Percentiles rank a stretch among this genome's conserved stretches.
phyloP scores from a whole-genome alignment of 305 asterid genomes.

The Rubia peregrina region DNA sequence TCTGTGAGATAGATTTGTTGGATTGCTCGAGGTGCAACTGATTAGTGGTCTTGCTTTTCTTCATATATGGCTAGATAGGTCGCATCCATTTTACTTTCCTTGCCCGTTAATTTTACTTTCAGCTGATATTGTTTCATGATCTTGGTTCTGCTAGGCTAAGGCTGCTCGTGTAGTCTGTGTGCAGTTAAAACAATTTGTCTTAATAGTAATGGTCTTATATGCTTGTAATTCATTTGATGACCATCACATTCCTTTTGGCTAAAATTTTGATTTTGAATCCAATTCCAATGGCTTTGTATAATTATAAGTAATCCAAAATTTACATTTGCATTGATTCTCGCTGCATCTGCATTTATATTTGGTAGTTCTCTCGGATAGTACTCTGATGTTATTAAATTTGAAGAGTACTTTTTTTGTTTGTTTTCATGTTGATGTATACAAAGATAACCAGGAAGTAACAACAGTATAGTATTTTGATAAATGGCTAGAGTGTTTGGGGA shows the following conservation, averaged over 20 bases:
- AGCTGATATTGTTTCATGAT: background rate
- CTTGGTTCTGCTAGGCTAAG: background rate
- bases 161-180: background rate
- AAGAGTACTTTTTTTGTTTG: background rate
- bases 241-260: slow-evolving; percentile 4
- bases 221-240: background rate
- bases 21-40: background rate
- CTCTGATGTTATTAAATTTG: background rate
- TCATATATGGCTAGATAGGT: background rate
- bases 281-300: background rate
- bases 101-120: background rate
- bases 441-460: background rate
- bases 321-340: background rate
- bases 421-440: background rate
- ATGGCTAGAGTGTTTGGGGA: background rate
- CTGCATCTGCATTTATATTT: background rate
- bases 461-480: background rate
- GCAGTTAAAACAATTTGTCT: background rate
- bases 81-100: background rate
- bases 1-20: background rate
- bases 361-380: background rate
- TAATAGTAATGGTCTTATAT: background rate
- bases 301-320: background rate
- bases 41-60: background rate
- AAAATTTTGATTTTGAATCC: background rate